These are phyloP conservation scores for Torrubiella hemipterigena DNA, from an alignment of 2,329 filamentous ascomycete species.

Conservation along the genomic window DNA sequence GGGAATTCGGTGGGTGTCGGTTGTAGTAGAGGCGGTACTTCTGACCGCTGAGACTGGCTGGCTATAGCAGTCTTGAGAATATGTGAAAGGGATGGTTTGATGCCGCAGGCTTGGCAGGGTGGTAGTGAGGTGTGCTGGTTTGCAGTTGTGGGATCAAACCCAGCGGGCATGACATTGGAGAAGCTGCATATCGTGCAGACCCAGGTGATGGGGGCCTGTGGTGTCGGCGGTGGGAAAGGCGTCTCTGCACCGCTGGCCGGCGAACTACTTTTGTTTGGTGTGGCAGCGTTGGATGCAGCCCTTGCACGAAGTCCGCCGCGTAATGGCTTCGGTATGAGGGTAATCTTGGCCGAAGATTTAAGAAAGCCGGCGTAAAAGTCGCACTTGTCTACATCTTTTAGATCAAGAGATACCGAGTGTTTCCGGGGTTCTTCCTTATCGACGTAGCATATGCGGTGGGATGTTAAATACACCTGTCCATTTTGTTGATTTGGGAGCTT, in stretches of 20 bases:
- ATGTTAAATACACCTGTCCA: constrained; percentile 92
- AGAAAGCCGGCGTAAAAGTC: constrained; percentile 92
- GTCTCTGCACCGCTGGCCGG: constrained; percentile 42
- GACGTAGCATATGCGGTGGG: constrained; percentile 90
- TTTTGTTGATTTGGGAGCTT: constrained; percentile 92
- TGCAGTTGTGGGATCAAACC: constrained; percentile 78
- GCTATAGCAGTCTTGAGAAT: constrained; percentile 79
- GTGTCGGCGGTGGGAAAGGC: constrained; percentile 30
- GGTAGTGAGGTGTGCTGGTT: constrained; percentile 69
- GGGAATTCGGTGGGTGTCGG: constrained; percentile 1
- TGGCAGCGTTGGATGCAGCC: too few species aligned
- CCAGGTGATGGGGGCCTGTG: constrained; percentile 54
- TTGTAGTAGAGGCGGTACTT: constrained; percentile 11
- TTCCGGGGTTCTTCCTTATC: constrained; percentile 77
- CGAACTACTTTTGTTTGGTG: too few species aligned
- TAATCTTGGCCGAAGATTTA: constrained; percentile 91
- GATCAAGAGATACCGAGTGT: constrained; percentile 71
- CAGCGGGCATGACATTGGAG: constrained; percentile 83
- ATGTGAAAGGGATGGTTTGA: constrained; percentile 74
- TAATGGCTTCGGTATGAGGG: constrained; percentile 67
- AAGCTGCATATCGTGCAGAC: constrained; percentile 94
- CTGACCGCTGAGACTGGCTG: constrained; percentile 48
- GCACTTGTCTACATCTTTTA: constrained; percentile 82
- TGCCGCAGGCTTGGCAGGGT: constrained; percentile 85
- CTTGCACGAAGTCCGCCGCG: too few species aligned